These are phyloP conservation scores for Oryza longistaminata DNA, from an alignment of 176 grass and related monocot species.

Conservation along the genomic window DNA sequence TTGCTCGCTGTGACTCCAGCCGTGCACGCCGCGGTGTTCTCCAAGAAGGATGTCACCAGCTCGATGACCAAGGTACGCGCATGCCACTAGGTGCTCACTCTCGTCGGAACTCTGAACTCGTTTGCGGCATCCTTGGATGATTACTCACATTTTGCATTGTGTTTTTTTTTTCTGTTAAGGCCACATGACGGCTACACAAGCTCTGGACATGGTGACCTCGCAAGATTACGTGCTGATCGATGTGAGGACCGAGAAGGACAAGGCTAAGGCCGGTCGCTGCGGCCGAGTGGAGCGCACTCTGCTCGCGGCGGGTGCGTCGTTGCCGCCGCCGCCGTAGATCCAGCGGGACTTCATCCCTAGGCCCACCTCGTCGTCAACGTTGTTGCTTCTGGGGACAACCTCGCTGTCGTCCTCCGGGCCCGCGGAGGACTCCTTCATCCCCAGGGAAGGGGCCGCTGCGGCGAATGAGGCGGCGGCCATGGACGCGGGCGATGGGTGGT, in stretches of 20 bases:
- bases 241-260: conserved; percentile 85
- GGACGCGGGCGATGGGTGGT: conserved; percentile 37
- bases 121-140: not conserved
- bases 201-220: conserved; percentile 59
- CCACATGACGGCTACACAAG: conserved; percentile 63
- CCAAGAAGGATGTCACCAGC: conserved; percentile 72
- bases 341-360: too few relatives aligned
- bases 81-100: too few relatives aligned
- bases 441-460: not conserved
- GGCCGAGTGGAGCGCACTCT: too few relatives aligned
- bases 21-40: conserved; percentile 54
- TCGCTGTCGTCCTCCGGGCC: conserved; percentile 48
- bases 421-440: conserved; percentile 30
- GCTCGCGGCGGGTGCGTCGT: too few relatives aligned
- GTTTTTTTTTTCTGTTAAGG: conserved; percentile 28
- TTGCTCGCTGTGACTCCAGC: conserved; percentile 31
- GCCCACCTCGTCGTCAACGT: too few relatives aligned
- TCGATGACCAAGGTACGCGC: conserved; percentile 63
- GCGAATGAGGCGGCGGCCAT: conserved; percentile 22
- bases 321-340: too few relatives aligned
- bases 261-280: conserved; percentile 53
- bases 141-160: not conserved
- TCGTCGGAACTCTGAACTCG: not conserved
- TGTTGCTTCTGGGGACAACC: conserved; percentile 2
- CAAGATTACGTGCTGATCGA: conserved; percentile 74